These are phyloP conservation scores for Pachyrhizus erosus DNA, from an alignment of 306 rosid genomes.

Conservation along the genomic window DNA sequence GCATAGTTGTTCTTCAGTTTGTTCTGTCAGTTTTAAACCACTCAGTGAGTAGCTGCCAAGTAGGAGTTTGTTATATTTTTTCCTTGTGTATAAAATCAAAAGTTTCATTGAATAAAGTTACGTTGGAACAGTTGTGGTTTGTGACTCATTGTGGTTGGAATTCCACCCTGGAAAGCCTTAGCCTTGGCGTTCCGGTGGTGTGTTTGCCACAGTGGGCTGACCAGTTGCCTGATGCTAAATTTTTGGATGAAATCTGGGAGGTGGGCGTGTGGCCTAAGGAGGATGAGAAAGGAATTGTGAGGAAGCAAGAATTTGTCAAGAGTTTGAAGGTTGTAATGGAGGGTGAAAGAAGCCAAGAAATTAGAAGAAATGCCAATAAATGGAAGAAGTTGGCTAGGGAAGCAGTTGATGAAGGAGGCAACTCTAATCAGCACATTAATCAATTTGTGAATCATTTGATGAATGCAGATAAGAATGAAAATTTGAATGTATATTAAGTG, in stretches of 20 bases:
- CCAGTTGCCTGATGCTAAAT: constrained; percentile 70
- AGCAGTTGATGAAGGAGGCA: constrained; percentile 59
- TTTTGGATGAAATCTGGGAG: constrained; percentile 64
- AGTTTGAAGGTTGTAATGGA: constrained; percentile 64
- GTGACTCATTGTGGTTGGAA: constrained; percentile 80
- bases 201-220: constrained; percentile 75
- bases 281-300: constrained; percentile 60
- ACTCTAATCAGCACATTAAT: constrained; percentile 49
- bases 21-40: too few relatives aligned
- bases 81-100: too few relatives aligned
- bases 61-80: too few relatives aligned
- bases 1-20: too few relatives aligned
- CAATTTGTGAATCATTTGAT: constrained; percentile 56
- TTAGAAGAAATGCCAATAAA: constrained; percentile 47
- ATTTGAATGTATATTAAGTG: constrained; percentile 3
- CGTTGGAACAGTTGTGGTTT: too few relatives aligned
- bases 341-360: constrained; percentile 53
- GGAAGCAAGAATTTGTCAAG: constrained; percentile 51
- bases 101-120: too few relatives aligned
- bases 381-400: constrained; percentile 62
- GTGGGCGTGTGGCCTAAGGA: constrained; percentile 68
- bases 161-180: constrained; percentile 68
- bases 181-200: constrained; percentile 71
- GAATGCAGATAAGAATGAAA: constrained; percentile 28
- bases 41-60: too few relatives aligned